Evolutionary conservation across 2,329 filamentous ascomycete species (phyloP).

Genomic region (Trichoderma koningii): DNA sequence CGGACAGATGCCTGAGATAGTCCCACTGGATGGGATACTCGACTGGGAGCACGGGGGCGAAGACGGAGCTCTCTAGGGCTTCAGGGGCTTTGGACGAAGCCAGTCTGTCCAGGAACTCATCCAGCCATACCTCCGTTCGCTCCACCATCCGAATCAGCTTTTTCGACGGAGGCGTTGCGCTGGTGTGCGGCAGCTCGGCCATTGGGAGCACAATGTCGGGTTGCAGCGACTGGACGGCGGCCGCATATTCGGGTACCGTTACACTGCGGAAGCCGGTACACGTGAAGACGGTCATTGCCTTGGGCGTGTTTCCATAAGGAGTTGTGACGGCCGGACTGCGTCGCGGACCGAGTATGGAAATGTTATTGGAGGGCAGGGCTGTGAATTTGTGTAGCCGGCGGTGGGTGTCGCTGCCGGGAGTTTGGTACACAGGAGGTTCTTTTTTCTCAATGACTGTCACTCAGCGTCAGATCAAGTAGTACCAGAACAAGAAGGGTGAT

Average conservation of each 20-base stretch:
- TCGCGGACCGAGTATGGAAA: constrained; percentile 75
- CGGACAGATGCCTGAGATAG: constrained; percentile 72
- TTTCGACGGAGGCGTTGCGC: constrained; percentile 64
- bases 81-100: constrained; percentile 34
- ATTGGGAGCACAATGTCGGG: constrained; percentile 81
- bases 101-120: constrained; percentile 59
- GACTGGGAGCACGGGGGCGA: constrained; percentile 73
- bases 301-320: constrained; percentile 70
- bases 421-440: constrained; percentile 53
- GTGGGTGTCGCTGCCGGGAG: constrained; percentile 42
- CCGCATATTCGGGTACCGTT: constrained; percentile 67
- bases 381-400: constrained; percentile 76
- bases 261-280: constrained; percentile 81
- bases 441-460: constrained; percentile 57
- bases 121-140: constrained; percentile 80
- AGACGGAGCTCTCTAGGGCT: constrained; percentile 47
- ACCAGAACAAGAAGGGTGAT: neutral
- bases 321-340: constrained; percentile 73
- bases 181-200: constrained; percentile 64
- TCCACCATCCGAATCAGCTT: constrained; percentile 81
- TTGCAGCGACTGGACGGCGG: constrained; percentile 63
- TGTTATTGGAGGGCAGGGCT: constrained; percentile 63
- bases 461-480: neutral
- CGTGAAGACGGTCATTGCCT: constrained; percentile 75
- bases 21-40: constrained; percentile 73